Evolutionary conservation across 108 stramenopile genomes (phyloP), one percentile per base, ranked within the genome.

Genomic region (Cylindrotheca fusiformis): DNA sequence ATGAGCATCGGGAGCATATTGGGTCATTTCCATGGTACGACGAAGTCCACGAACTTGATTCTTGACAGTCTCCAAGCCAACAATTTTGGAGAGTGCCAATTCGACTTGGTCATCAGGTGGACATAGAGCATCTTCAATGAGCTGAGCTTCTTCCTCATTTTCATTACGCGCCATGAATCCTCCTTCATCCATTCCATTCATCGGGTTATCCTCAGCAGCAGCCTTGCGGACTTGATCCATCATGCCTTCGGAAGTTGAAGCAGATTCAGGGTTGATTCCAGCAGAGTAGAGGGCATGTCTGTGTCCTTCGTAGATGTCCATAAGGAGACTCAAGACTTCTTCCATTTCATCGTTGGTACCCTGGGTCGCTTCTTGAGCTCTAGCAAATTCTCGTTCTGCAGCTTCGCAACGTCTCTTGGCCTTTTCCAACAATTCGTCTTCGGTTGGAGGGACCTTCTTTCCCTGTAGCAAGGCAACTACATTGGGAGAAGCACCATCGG

Each of bases 61-160:
- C 72, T 87, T 87, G 63, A 94, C 80, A 4, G 85, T 70, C 19
- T 87, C 90, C 57, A 91, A 67, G 41, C 92, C 92, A 28, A 93
- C 79, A 6, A 93, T 47, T 62, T 83, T 64, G 48, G 83, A 32
- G 1, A 93, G 66, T 21, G 73, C 71, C 18, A 72, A 50, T 67
- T 93, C 92, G 8, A 93, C 85, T 8, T 67, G 82, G 69, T 93
- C 92, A 59, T 90, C 88, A 6, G 92, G 85, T 49, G 92, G 92
- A 22, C 81, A 82, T 6, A 90, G 67, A 17, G 87, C 77, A 59
- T 90, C 88, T 63, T 93, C 87, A 55, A 90, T 88, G 44, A 88
- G 58, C 57, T 88, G 82, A 17, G 85, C 82, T 55, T 88, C 92
- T 60, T 90, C 92, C 52, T 81, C 81, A 29, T 68, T 69, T 25